Conservation (phyloP, 176 grass and related monocot species). For the Typha latifolia region DNA sequence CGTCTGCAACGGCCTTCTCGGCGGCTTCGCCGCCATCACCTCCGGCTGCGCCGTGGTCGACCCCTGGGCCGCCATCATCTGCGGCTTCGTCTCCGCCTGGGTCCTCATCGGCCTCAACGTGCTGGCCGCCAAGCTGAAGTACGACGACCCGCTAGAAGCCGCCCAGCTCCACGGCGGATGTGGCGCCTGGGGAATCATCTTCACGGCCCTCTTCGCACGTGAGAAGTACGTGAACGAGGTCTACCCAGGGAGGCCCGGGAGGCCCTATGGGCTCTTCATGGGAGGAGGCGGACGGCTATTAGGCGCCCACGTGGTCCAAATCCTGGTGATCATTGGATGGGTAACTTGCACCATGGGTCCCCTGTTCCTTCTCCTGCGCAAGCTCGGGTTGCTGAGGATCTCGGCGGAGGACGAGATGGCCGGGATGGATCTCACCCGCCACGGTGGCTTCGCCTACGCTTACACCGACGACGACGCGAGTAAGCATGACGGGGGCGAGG, state of each 20-base stretch:
- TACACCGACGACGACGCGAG: conserved; percentile 38
- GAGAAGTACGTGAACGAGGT: conserved; percentile 46
- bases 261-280: conserved; percentile 50
- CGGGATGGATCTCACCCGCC: conserved; percentile 48
- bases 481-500: conserved; percentile 12
- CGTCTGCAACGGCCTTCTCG: conserved; percentile 68
- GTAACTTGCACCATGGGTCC: conserved; percentile 56
- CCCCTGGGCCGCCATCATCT: conserved; percentile 54
- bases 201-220: conserved; percentile 52
- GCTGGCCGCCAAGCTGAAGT: conserved; percentile 23
- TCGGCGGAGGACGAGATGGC: conserved; percentile 35
- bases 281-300: conserved; percentile 45
- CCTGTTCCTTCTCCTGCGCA: conserved; percentile 43
- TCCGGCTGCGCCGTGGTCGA: conserved; percentile 48
- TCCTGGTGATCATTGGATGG: conserved; percentile 50
- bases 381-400: conserved; percentile 35
- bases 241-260: conserved; percentile 15
- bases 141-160: conserved; percentile 59
- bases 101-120: conserved; percentile 57
- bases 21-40: conserved; percentile 57
- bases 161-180: conserved; percentile 61
- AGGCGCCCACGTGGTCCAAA: conserved; percentile 25
- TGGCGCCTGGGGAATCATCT: conserved; percentile 54
- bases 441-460: conserved; percentile 45
- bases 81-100: conserved; percentile 60